Conservation (phyloP, 1,284 basidiomycete genomes). For the Rhizoctonia solani region DNA sequence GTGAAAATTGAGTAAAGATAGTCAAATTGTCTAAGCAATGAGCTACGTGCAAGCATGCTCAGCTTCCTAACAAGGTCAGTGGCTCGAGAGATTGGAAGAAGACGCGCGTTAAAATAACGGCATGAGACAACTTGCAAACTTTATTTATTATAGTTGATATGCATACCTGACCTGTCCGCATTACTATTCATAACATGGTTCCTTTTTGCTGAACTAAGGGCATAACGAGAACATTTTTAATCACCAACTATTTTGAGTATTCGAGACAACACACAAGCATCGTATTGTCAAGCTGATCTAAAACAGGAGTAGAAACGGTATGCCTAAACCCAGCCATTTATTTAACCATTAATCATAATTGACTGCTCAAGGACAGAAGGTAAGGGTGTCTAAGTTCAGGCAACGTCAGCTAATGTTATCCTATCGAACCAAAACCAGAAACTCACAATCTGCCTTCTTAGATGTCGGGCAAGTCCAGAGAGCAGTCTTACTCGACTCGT, state of each 20-base stretch:
- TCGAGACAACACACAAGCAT: constrained; percentile 19
- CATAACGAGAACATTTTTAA: neutral
- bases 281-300: neutral
- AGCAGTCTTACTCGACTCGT: constrained; percentile 43
- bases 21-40: too few relatives aligned
- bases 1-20: too few relatives aligned
- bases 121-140: too few relatives aligned
- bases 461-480: constrained; percentile 35
- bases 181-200: neutral
- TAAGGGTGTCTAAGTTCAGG: too few relatives aligned
- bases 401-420: constrained; percentile 39
- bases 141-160: too few relatives aligned
- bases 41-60: too few relatives aligned
- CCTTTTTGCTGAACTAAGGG: neutral
- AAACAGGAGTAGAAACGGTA: neutral
- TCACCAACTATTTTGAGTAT: neutral
- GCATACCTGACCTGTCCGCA: too few relatives aligned
- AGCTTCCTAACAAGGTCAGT: too few relatives aligned
- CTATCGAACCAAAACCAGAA: neutral
- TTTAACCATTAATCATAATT: neutral
- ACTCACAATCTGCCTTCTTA: constrained; percentile 37
- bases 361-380: constrained; percentile 42
- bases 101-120: too few relatives aligned
- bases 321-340: neutral
- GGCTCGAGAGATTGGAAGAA: too few relatives aligned